phyloP scores from a whole-genome alignment of 495 filamentous ascomycete genomes.

The Hypoxylon lienhwacheense region DNA sequence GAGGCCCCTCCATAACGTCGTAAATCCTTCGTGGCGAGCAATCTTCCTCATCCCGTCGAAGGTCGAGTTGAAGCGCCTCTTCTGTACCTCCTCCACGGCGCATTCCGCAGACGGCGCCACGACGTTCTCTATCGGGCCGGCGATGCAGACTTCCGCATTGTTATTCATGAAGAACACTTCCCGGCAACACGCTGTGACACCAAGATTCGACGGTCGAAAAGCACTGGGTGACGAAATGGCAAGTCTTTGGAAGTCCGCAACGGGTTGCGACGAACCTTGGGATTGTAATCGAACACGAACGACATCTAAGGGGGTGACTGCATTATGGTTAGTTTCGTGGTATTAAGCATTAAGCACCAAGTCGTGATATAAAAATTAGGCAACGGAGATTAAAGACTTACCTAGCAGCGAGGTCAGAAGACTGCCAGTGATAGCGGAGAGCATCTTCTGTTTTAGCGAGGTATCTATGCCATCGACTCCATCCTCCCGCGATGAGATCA shows the following conservation, averaged over 20 bases:
- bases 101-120: conserved; percentile 59
- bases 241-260: conserved; percentile 46
- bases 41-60: conserved; percentile 93
- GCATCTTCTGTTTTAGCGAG: conserved; percentile 84
- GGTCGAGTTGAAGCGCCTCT: conserved; percentile 83
- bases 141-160: conserved; percentile 77
- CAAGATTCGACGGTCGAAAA: conserved; percentile 75
- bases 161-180: conserved; percentile 97
- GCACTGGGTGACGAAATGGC: conserved; percentile 52
- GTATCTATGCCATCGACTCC: conserved; percentile 58
- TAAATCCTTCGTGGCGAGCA: conserved; percentile 86
- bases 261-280: conserved; percentile 57
- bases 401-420: conserved; percentile 86
- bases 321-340: conserved; percentile 30
- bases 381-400: conserved; percentile 46
- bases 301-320: conserved; percentile 95
- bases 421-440: conserved; percentile 88
- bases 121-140: conserved; percentile 45
- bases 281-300: conserved; percentile 94
- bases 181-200: conserved; percentile 91
- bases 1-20: conserved; percentile 88
- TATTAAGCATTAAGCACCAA: too few relatives aligned
- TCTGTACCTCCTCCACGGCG: conserved; percentile 81
- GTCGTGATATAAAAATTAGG: not conserved
- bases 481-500: conserved; percentile 38